Base-by-base conservation (phyloP, 2,329 filamentous ascomycete species). In the Endothia cerciana region DNA sequence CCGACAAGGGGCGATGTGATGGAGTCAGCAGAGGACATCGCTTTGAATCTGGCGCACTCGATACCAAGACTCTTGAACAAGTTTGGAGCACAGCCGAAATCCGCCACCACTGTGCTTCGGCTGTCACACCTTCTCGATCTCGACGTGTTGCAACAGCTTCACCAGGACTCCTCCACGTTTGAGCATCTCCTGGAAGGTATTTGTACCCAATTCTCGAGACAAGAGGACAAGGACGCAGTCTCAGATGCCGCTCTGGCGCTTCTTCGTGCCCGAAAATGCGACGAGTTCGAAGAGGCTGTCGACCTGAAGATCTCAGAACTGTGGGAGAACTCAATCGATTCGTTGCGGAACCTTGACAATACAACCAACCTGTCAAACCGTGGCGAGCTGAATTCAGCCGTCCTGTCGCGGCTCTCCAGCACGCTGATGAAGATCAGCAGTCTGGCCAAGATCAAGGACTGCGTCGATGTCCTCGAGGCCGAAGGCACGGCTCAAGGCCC, bases 61-160 rank as follows among this genome's bases (percentile, higher is more conserved):
- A 94, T 98, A 63, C 95, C 95, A 0, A 89, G 88, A 69, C 85
- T 99, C 2, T 82, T 99, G 61, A 97, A 91, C 78, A 98, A 97
- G 74, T 99, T 93, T 72, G 94, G 95, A 5, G 92, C 94, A n/a
- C 86, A 91, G 36, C 91, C 95, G 19, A 89, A 91, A 72, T 94
- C 94, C 30, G 93, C 94, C 1, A 91, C 93, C 11, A 88, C 91
- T 30, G 93, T 97, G 56, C 83, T 99, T 30, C 88, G 93, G 40
- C 82, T 99, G 53, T 92, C 96, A 74, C 92, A 94, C 73, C 87
- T 92, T 47, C 87, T 99, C 28, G 92, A 97, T 70, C 84, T 97
- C 1, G 91, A 94, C 49, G 87, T 94, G 28, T 96, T 98, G 74
- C 90, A 94, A 74, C 92, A 97, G 73, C 82, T 98, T 45, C 90